Base-by-base conservation (phyloP, 1,284 basidiomycete genomes). In the Megacollybia platyphylla region DNA sequence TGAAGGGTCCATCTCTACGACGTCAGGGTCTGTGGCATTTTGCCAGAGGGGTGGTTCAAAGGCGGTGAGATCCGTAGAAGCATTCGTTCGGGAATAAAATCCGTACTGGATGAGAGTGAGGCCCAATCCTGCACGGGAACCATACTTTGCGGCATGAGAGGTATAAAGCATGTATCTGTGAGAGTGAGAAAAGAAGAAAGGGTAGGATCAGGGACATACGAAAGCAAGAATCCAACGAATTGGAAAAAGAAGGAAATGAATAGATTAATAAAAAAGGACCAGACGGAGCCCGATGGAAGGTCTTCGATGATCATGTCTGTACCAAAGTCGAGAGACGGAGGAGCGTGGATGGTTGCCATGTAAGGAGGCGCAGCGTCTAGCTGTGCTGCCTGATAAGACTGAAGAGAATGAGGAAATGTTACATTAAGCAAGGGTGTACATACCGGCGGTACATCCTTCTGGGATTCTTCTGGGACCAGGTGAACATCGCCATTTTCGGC, bases 171-270 rank as follows among this genome's bases (percentile, higher is more conserved):
- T 79, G 58, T 90, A 34, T 34, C 20, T 24, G 20, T 5, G 20
- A 5, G 20, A 5, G 20, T 3, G 3, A 5, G 5, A 5, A 24
- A 24, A 24, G 20, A 24, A 5, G 5, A 24, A 24, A 24, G 20
- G 20, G 20, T 24, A 24, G 20, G 20, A 24, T 24, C 20, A 24
- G 20, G 11, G 0, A 34, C 31, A 29, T 40, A 94, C 1, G 90
- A 93, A 63, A 94, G 79, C 52, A 94, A 68, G 76, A 94, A 96
- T 38, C 90, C 92, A 51, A 97, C 77, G 58, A 97, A 94, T 61
- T 97, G 91, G 80, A 98, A 97, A 61, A 92, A 89, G 65, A 86
- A 87, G 3, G 89, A 93, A 41, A 93, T 82, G 62, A 93, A 73
- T 47, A 90, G 57, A 57, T 90, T 91, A 65, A 79, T 67, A 43